These are phyloP conservation scores for Aphanomyces invadans DNA, from an alignment of 352 stramenopile species.

Conservation along the genomic window DNA sequence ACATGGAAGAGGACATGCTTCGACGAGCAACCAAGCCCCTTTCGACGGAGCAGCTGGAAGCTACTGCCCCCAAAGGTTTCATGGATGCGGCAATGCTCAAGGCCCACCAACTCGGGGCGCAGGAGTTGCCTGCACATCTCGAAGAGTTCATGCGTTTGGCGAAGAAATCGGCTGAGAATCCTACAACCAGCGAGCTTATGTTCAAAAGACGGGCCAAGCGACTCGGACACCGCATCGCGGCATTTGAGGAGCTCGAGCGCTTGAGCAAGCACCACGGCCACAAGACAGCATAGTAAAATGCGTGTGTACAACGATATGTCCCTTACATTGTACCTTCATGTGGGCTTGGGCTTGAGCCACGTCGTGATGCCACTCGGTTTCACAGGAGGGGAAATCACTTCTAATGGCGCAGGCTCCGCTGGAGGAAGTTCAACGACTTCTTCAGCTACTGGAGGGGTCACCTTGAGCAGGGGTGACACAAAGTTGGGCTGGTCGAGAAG, in stretches of 20 bases:
- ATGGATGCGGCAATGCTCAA: constrained; percentile 5
- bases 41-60: constrained; percentile 26
- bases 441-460: neutral
- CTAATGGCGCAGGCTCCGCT: neutral
- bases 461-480: constrained; percentile 14
- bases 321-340: neutral
- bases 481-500: neutral
- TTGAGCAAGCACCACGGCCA: neutral
- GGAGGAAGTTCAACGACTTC: neutral
- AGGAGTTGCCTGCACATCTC: constrained; percentile 24
- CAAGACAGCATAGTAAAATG: neutral
- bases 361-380: constrained; percentile 1
- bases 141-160: constrained; percentile 27
- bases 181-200: constrained; percentile 21
- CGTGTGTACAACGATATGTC: neutral
- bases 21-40: constrained; percentile 19
- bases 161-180: constrained; percentile 11
- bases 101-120: neutral
- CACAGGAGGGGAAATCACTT: constrained; percentile 3
- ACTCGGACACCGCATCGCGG: constrained; percentile 14
- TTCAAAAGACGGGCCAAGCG: constrained; percentile 27
- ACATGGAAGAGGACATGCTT: constrained; percentile 24
- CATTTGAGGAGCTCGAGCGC: constrained; percentile 4
- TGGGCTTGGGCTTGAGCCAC: constrained; percentile 7
- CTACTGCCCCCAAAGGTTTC: constrained; percentile 22